Evolutionary conservation across 1,284 basidiomycete species (phyloP).

Genomic region (Schizophyllum amplum): DNA sequence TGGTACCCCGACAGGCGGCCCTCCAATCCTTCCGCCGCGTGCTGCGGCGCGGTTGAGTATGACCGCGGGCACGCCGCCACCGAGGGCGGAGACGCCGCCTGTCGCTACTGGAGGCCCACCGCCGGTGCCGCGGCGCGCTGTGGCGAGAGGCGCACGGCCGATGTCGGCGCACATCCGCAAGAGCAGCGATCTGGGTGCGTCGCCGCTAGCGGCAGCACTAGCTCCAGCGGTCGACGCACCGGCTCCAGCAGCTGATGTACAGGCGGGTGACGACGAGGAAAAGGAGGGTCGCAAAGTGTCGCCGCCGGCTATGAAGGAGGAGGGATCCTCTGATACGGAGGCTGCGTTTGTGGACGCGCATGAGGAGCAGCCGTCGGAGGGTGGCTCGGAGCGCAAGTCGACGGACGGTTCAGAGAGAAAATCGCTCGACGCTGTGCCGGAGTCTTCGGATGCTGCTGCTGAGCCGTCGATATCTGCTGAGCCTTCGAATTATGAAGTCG

Average conservation of each 20-base stretch:
- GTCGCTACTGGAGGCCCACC: constrained; percentile 30
- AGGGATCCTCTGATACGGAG: constrained; percentile 8
- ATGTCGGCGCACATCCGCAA: neutral
- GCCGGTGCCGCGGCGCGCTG: constrained; percentile 48
- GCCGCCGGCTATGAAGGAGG: constrained; percentile 5
- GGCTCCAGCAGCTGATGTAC: constrained; percentile 4
- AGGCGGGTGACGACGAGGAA: neutral
- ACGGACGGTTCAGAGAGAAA: too few species aligned
- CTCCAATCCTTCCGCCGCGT: too few species aligned
- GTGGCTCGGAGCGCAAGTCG: neutral
- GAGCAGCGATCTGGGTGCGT: neutral
- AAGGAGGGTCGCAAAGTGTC: constrained; percentile 4
- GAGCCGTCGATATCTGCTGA: too few species aligned
- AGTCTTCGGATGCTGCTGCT: too few species aligned
- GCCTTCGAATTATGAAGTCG: too few species aligned
- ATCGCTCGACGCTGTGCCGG: too few species aligned
- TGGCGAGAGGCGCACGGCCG: constrained; percentile 25
- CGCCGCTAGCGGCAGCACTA: constrained; percentile 13
- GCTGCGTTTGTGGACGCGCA: constrained; percentile 6
- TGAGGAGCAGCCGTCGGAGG: constrained; percentile 2
- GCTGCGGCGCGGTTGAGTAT: too few species aligned
- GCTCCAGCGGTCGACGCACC: neutral
- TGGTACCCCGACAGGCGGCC: constrained; percentile 18
- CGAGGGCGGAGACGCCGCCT: constrained; percentile 5
- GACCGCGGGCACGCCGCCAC: constrained; percentile 7